Evolutionary conservation across 352 stramenopile genomes (phyloP), one percentile per base, ranked within the genome.

Genomic region (Globisporangium sylvaticum): DNA sequence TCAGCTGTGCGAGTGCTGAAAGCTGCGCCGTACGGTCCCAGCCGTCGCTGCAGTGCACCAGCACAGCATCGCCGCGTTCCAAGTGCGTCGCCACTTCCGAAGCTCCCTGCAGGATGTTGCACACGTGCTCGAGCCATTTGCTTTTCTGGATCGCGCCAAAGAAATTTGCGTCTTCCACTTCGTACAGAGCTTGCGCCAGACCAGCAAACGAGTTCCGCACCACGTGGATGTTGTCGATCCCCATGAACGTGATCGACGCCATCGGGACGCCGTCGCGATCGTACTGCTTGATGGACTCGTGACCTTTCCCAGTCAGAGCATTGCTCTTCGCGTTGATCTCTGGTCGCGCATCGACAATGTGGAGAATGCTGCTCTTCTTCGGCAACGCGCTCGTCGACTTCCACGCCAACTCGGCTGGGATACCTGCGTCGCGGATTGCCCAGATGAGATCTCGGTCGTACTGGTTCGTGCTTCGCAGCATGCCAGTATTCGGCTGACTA

Each of bases 401-500:
- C 52, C 70, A 71, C 2, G 75, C 78, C 29, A 79, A 55, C 0
- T 91, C 79, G 1, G 66, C 72, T 14, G 81, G 69, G 67, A 91
- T 81, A 22, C 78, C 87, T 29, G 80, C 82, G 56, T 98, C 94
- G 24, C 93, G 78, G 62, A 95, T 89, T 6, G 84, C 81, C 80
- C 88, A 92, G 14, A 97, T 88, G n/a, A 98, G 69, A 15, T 87
- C 88, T 48, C 97, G 89, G 72, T 99, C 97, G 22, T 91, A 84
- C 8, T 79, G 67, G 64, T 88, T 97, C 29, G 86, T 97, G 78
- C 96, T 97, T 18, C 96, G 94, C 42, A 98, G 73, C 9, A 99
- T 78, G 25, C 97, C 97, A 1, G 98, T 96, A 71, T 98, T 98
- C 1, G 97, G 97, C 70, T 99, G 96, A 37, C 92, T 95, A 46